Conservation (phyloP, 805 yeast species). For the Suhomyces sp. region DNA sequence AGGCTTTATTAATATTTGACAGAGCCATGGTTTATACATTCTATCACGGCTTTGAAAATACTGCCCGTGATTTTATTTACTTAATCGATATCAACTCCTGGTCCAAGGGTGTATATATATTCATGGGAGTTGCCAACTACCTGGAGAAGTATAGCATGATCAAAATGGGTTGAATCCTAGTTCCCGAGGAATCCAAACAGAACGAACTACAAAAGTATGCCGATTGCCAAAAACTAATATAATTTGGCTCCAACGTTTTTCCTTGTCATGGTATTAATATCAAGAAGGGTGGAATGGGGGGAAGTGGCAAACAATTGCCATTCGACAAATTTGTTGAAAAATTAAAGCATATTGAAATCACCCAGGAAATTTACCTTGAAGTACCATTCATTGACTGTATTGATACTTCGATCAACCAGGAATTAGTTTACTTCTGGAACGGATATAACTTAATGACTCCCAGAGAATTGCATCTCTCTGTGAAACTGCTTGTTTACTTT, state of each 20-base stretch:
- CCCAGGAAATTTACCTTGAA: constrained; percentile 34
- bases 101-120: constrained; percentile 86
- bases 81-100: constrained; percentile 77
- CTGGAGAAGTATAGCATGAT: constrained; percentile 79
- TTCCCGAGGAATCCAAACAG: constrained; percentile 29
- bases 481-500: constrained; percentile 54
- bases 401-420: constrained; percentile 82
- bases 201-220: constrained; percentile 48
- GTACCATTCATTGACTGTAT: constrained; percentile 64
- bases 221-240: constrained; percentile 58
- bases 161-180: constrained; percentile 40
- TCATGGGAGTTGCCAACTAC: constrained; percentile 86
- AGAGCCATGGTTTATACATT: constrained; percentile 74
- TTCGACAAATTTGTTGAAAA: constrained; percentile 85
- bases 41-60: constrained; percentile 73
- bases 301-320: constrained; percentile 72
- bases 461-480: constrained; percentile 52
- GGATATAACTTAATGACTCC: constrained; percentile 83
- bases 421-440: constrained; percentile 88
- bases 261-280: constrained; percentile 49
- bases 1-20: constrained; percentile 81
- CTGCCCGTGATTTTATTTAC: constrained; percentile 68
- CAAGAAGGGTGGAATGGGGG: constrained; percentile 62
- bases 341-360: constrained; percentile 47
- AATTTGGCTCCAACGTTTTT: constrained; percentile 62